phyloP scores from a whole-genome alignment of 345 rosid species.

The Lagerstroemia speciosa region DNA sequence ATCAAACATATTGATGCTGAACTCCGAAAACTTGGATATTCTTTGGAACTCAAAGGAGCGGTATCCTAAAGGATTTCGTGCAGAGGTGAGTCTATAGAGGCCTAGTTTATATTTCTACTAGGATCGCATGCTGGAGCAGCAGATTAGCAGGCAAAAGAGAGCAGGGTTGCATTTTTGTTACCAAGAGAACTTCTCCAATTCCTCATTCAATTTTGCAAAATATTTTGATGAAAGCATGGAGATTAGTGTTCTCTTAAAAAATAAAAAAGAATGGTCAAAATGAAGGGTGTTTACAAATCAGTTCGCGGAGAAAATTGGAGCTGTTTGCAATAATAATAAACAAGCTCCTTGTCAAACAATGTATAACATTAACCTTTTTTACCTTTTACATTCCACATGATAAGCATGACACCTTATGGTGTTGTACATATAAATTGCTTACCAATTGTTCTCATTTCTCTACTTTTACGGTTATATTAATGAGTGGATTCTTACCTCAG shows the following conservation, averaged over 20 bases:
- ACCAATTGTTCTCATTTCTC: background rate
- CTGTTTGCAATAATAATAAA: background rate
- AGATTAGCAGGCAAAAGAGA: background rate
- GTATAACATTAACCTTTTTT: background rate
- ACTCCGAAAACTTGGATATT: constrained; percentile 89
- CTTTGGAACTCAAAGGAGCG: constrained; percentile 94
- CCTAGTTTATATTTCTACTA: background rate
- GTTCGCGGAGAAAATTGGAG: background rate
- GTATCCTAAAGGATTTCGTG: constrained; percentile 88
- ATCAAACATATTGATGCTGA: constrained; percentile 92
- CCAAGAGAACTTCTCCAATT: background rate
- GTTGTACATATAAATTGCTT: background rate
- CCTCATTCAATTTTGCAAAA: background rate
- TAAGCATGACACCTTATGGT: background rate
- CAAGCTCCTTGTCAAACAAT: background rate
- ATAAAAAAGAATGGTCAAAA: background rate
- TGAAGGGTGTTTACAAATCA: background rate
- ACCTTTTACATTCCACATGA: background rate
- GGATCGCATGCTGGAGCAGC: background rate
- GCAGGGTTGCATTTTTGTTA: background rate
- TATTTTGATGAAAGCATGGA: background rate
- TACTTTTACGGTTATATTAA: background rate
- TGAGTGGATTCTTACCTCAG: constrained; percentile 26
- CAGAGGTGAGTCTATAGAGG: constrained; percentile 47
- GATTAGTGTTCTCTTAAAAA: background rate